These are phyloP conservation scores for Butyriboletus regius DNA, from an alignment of 1,284 basidiomycete genomes.

Conservation along the genomic window DNA sequence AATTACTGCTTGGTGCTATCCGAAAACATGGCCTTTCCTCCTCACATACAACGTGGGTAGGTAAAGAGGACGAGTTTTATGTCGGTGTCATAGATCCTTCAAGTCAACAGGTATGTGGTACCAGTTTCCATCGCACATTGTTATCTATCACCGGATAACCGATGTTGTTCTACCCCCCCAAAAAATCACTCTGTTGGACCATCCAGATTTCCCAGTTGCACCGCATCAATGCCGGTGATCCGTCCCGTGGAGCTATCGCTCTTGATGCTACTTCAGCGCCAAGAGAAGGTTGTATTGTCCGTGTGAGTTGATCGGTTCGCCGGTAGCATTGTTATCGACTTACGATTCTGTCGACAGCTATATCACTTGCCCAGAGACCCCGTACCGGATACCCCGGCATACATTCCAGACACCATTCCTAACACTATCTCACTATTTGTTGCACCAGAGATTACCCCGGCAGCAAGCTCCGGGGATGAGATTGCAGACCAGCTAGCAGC, in stretches of 20 bases:
- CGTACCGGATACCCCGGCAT: neutral
- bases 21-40: slow-evolving; percentile 36
- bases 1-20: slow-evolving; percentile 59
- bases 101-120: slow-evolving; percentile 11
- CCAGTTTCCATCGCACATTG: neutral
- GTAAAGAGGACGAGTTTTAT: slow-evolving; percentile 65
- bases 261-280: slow-evolving; percentile 61
- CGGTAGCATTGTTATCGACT: neutral
- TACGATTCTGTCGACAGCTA: slow-evolving; percentile 9
- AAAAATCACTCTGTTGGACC: neutral
- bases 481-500: neutral
- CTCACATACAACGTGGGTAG: slow-evolving; percentile 7
- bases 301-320: slow-evolving; percentile 38
- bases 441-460: slow-evolving; percentile 12
- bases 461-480: neutral
- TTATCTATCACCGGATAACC: neutral
- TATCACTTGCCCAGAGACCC: slow-evolving; percentile 12
- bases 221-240: slow-evolving; percentile 71
- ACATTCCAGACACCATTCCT: neutral
- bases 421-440: slow-evolving; percentile 20
- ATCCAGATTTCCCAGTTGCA: slow-evolving; percentile 43
- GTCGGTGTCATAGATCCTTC: slow-evolving; percentile 42
- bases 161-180: neutral
- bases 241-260: slow-evolving; percentile 66
- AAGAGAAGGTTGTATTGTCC: slow-evolving; percentile 49